phyloP scores from a whole-genome alignment of 2,329 filamentous ascomycete species.

The Trichoderma breve region DNA sequence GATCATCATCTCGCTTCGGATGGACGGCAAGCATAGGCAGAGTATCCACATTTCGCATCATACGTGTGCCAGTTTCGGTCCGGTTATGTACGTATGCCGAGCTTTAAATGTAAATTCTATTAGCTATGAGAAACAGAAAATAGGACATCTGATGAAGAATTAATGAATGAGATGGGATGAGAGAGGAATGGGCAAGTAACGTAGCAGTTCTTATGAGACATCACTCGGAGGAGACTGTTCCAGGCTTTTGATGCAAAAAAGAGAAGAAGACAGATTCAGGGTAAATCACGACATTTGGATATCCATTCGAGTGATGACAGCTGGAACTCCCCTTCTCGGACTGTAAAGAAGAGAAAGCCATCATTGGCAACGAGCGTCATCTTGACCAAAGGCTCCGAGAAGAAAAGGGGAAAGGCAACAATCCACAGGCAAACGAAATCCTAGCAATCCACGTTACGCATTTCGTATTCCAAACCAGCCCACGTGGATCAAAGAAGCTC shows the following conservation, averaged over 20 bases:
- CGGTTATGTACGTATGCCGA: not conserved
- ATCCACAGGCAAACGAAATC: not conserved
- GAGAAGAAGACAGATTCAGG: not conserved
- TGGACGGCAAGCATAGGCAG: not conserved
- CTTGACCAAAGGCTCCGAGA: not conserved
- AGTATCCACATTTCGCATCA: conserved; percentile 1
- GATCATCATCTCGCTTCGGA: not conserved
- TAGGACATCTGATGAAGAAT: not conserved
- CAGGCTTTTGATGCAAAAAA: not conserved
- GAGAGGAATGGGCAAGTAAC: not conserved
- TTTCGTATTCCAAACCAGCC: not conserved
- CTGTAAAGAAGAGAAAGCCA: not conserved
- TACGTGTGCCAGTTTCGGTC: not conserved
- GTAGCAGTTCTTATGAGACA: not conserved
- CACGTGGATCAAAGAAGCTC: not conserved
- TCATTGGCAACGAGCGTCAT: not conserved
- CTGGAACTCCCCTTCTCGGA: not conserved
- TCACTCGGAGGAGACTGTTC: not conserved
- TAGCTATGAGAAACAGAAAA: not conserved
- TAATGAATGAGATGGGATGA: too few relatives aligned
- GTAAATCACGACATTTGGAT: not conserved
- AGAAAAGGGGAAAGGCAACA: not conserved
- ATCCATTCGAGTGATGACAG: not conserved
- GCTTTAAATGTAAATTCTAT: not conserved
- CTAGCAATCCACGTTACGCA: not conserved